phyloP scores from a whole-genome alignment of 192 early-diverging fungal genomes.

The Backusella psychrophila region DNA sequence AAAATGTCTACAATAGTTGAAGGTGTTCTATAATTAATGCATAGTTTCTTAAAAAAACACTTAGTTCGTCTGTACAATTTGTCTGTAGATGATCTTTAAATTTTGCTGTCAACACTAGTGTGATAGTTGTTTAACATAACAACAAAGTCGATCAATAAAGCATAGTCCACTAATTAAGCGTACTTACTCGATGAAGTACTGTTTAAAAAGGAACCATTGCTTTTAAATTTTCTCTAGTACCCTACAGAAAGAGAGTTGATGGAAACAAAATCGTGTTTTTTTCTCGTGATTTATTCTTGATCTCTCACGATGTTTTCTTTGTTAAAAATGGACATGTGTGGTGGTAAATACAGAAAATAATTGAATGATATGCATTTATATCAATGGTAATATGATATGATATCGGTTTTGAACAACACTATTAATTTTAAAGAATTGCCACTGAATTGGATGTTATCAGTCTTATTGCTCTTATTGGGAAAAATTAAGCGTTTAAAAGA shows the following conservation, averaged over 20 bases:
- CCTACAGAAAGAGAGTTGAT: constrained; percentile 86
- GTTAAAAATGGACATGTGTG: constrained; percentile 71
- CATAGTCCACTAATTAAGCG: constrained; percentile 91
- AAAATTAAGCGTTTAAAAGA: too few species aligned
- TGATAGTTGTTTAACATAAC: constrained; percentile 89
- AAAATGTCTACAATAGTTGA: constrained; percentile 88
- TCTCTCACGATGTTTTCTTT: constrained; percentile 93
- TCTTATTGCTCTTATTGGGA: too few species aligned
- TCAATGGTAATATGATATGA: too few species aligned
- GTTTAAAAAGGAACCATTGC: constrained; percentile 85
- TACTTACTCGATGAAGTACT: constrained; percentile 89
- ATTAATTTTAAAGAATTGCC: too few species aligned
- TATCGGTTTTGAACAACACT: too few species aligned
- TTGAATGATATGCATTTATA: too few species aligned
- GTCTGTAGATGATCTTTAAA: constrained; percentile 79
- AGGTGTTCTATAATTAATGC: constrained; percentile 89
- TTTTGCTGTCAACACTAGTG: constrained; percentile 78
- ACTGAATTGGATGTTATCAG: too few species aligned
- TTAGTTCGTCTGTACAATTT: constrained; percentile 45
- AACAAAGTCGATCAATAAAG: constrained; percentile 89
- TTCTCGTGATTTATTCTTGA: constrained; percentile 95
- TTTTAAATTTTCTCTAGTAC: constrained; percentile 95
- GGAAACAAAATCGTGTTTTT: constrained; percentile 75
- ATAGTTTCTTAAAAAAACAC: constrained; percentile 90
- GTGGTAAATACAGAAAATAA: too few species aligned